These are phyloP conservation scores for Penicillium canariense DNA, from an alignment of 495 filamentous ascomycete species.

Conservation along the genomic window DNA sequence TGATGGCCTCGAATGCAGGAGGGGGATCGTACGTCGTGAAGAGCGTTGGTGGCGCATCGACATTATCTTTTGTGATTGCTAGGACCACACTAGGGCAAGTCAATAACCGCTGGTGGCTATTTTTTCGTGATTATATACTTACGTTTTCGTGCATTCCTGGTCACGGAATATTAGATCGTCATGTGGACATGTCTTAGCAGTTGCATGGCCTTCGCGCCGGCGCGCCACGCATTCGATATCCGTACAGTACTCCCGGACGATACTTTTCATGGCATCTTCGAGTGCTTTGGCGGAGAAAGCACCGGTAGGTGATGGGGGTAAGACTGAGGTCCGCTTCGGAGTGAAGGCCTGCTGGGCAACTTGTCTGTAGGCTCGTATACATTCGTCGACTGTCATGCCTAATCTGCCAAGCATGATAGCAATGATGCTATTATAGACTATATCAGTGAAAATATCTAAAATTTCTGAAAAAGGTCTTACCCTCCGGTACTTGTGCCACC, in stretches of 20 bases:
- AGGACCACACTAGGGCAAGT: constrained; percentile 27
- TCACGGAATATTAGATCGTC: constrained; percentile 6
- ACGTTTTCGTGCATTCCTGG: constrained; percentile 38
- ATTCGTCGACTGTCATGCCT: constrained; percentile 52
- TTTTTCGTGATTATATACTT: neutral
- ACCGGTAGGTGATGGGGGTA: neutral
- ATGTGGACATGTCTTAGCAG: neutral
- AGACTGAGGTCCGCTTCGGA: neutral
- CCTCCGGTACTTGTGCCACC: constrained; percentile 9
- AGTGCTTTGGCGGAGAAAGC: constrained; percentile 15
- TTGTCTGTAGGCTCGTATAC: constrained; percentile 44
- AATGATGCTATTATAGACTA: constrained; percentile 49
- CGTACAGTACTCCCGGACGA: constrained; percentile 9
- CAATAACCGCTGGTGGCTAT: neutral
- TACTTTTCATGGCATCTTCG: constrained; percentile 10
- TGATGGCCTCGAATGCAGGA: constrained; percentile 22
- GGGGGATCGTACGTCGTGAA: constrained; percentile 31
- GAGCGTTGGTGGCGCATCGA: constrained; percentile 20
- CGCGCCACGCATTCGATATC: constrained; percentile 3
- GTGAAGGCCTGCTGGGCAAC: constrained; percentile 31
- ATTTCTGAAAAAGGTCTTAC: constrained; percentile 19
- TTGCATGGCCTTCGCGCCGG: neutral
- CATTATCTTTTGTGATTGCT: constrained; percentile 29
- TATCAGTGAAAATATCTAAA: neutral
- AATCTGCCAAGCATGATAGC: constrained; percentile 54